Evolutionary conservation across 352 stramenopile genomes (phyloP).

Genomic region (Phytophthora sp.): DNA sequence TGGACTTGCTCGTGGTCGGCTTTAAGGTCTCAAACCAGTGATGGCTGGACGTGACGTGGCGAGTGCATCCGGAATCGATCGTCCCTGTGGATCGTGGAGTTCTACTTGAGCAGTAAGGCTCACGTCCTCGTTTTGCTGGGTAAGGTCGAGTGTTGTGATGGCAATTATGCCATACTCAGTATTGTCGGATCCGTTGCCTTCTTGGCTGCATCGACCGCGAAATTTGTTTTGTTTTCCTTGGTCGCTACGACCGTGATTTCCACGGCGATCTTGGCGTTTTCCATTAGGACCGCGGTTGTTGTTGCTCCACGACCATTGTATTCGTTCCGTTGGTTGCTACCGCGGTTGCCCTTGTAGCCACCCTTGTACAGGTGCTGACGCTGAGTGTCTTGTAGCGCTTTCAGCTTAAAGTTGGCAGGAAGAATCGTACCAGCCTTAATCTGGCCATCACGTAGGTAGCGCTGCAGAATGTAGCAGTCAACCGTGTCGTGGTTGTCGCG

Average conservation of each 20-base stretch:
- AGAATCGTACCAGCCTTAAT: too few relatives aligned
- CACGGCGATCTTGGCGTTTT: too few relatives aligned
- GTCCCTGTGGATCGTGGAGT: slow-evolving; percentile 1
- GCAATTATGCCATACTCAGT: slow-evolving; percentile 15
- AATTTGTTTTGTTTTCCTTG: not conserved
- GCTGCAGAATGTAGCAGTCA: slow-evolving; percentile 28
- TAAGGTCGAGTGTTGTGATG: slow-evolving; percentile 3
- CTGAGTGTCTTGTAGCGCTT: not conserved
- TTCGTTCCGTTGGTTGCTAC: not conserved
- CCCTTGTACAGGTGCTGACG: slow-evolving; percentile 1
- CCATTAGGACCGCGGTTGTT: not conserved
- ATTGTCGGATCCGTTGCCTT: not conserved
- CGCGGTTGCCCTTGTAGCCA: not conserved
- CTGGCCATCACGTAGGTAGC: too few relatives aligned
- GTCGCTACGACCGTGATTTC: slow-evolving; percentile 2
- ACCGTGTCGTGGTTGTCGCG: slow-evolving; percentile 20
- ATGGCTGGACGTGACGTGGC: slow-evolving; percentile 1
- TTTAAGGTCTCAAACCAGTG: slow-evolving; percentile 9
- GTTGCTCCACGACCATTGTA: not conserved
- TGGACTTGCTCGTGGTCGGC: slow-evolving; percentile 2
- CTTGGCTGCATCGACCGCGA: too few relatives aligned
- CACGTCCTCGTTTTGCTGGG: not conserved
- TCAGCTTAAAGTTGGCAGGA: slow-evolving; percentile 18
- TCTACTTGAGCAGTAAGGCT: not conserved
- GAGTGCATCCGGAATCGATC: slow-evolving; percentile 22